Evolutionary conservation across 2,329 filamentous ascomycete genomes (phyloP).

Genomic region (Alternaria arborescens): DNA sequence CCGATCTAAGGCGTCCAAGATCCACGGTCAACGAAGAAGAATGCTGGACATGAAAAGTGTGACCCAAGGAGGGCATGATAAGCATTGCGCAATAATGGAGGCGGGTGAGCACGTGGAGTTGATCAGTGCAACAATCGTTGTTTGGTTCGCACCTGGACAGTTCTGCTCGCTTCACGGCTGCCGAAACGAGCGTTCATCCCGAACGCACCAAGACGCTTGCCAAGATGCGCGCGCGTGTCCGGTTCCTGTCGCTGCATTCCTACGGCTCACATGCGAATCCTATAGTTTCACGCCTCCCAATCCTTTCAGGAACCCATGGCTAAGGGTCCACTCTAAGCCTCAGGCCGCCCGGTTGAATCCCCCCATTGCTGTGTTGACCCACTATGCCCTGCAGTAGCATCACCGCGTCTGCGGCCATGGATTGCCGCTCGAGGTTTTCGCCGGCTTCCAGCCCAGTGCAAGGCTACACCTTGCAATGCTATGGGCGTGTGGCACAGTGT

Average conservation of each 20-base stretch:
- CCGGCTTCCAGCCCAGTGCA: slow-evolving; percentile 12
- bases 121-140: background rate
- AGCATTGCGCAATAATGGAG: background rate
- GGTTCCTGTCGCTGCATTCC: background rate
- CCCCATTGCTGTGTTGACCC: slow-evolving; percentile 8
- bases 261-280: background rate
- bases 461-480: slow-evolving; percentile 3
- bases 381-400: slow-evolving; percentile 9
- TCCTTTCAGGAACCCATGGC: background rate
- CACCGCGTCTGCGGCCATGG: slow-evolving; percentile 6
- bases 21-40: background rate
- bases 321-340: background rate
- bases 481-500: slow-evolving; percentile 7
- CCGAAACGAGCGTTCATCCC: slow-evolving; percentile 1
- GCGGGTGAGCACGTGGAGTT: slow-evolving; percentile 1
- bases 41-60: background rate
- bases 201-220: slow-evolving; percentile 6
- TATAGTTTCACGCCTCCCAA: background rate
- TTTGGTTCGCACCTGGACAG: background rate
- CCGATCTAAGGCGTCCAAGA: background rate
- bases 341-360: background rate
- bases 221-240: background rate
- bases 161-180: slow-evolving; percentile 1
- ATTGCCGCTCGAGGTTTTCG: slow-evolving; percentile 1
- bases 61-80: background rate